These are phyloP conservation scores for Phaeodactylum tricornutum DNA, from an alignment of 108 stramenopile genomes.

Conservation along the genomic window DNA sequence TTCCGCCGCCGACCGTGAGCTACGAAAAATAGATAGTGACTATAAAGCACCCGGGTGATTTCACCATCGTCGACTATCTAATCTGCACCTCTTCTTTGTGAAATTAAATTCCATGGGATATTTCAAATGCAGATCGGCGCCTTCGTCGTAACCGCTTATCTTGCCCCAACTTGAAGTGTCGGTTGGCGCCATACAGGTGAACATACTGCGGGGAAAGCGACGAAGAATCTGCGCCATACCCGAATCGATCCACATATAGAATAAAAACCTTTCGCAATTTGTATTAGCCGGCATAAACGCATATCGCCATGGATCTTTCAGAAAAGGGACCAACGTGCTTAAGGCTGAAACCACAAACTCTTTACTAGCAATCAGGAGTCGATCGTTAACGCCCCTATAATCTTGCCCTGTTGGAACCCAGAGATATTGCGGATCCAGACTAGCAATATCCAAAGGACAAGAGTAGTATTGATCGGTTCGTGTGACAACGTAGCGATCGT, in stretches of 20 bases:
- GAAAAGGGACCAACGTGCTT: constrained; percentile 23
- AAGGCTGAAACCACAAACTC: constrained; percentile 16
- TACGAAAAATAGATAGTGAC: no score
- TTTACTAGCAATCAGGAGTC: constrained; percentile 12
- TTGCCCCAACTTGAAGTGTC: constrained; percentile 19
- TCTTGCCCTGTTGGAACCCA: constrained; percentile 27
- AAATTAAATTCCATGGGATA: constrained; percentile 3
- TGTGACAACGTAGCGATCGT: constrained; percentile 35
- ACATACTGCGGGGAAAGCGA: constrained; percentile 21
- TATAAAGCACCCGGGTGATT: no score
- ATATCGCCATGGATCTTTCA: constrained; percentile 14
- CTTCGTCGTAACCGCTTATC: not conserved
- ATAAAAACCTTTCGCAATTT: constrained; percentile 21
- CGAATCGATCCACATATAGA: constrained; percentile 10
- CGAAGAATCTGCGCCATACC: constrained; percentile 10
- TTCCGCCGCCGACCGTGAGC: no score
- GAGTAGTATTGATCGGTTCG: constrained; percentile 37
- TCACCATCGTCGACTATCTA: no score
- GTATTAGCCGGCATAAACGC: not conserved
- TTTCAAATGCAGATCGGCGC: not conserved
- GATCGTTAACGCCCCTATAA: constrained; percentile 23
- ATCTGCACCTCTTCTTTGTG: no score
- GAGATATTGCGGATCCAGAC: constrained; percentile 4
- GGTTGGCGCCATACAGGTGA: constrained; percentile 17
- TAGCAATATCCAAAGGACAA: constrained; percentile 15